Percentiles rank a stretch among this genome's conserved stretches.
Conservation (phyloP, 768 basidiomycete species). For the Infundibulicybe gibba region DNA sequence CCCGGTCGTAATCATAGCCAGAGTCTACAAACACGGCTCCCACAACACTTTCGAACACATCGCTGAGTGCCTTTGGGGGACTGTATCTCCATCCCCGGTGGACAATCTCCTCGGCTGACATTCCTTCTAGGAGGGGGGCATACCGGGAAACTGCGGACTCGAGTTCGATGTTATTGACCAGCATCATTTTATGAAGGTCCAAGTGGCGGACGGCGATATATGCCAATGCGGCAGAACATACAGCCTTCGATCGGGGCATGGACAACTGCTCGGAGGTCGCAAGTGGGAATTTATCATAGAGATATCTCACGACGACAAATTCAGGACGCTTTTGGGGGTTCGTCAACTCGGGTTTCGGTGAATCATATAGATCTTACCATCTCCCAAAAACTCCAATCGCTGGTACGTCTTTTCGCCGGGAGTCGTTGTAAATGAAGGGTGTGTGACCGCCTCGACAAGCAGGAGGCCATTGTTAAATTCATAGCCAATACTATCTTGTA, state of each 20-base stretch:
- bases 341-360: constrained; percentile 4
- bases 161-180: constrained; percentile 68
- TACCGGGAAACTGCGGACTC: constrained; percentile 60
- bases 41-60: constrained; percentile 81
- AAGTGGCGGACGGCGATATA: constrained; percentile 64
- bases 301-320: constrained; percentile 71
- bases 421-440: constrained; percentile 64
- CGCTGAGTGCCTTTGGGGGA: constrained; percentile 83
- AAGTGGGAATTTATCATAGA: constrained; percentile 64
- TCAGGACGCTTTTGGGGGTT: constrained; percentile 39
- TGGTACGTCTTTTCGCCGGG: constrained; percentile 68
- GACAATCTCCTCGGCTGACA: constrained; percentile 60
- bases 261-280: constrained; percentile 79
- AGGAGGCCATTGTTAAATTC: constrained; percentile 59
- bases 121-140: constrained; percentile 52
- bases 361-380: constrained; percentile 50
- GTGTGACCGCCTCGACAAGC: constrained; percentile 78
- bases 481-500: constrained; percentile 71
- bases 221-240: constrained; percentile 74
- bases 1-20: constrained; percentile 68
- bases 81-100: constrained; percentile 75
- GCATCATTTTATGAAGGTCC: constrained; percentile 62
- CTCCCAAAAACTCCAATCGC: constrained; percentile 85
- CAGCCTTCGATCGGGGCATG: constrained; percentile 62
- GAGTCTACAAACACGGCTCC: constrained; percentile 84